Evolutionary conservation across 805 yeast species (phyloP).

Genomic region (Yarrowia sp.): DNA sequence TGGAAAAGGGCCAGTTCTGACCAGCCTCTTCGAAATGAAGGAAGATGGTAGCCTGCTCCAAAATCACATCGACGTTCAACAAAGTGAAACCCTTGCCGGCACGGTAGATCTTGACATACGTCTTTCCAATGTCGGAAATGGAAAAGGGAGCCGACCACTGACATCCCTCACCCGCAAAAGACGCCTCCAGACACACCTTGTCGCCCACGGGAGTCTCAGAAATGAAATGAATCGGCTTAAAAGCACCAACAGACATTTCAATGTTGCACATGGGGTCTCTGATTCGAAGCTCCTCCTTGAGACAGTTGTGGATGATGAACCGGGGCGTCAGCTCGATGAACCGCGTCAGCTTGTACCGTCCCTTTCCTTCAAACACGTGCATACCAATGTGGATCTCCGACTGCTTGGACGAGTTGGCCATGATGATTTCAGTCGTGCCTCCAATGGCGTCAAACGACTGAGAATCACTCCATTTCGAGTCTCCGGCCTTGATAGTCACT

Average conservation of each 20-base stretch:
- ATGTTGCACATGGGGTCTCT: constrained; percentile 48
- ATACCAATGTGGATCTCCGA: constrained; percentile 73
- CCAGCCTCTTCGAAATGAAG: constrained; percentile 69
- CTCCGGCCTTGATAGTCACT: constrained; percentile 61
- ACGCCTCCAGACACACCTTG: constrained; percentile 44
- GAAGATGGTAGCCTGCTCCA: constrained; percentile 81
- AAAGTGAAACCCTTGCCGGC: constrained; percentile 62
- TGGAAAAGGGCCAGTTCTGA: constrained; percentile 82
- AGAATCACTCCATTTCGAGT: constrained; percentile 68
- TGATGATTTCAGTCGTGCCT: constrained; percentile 57
- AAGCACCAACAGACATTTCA: constrained; percentile 32
- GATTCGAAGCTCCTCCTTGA: constrained; percentile 54
- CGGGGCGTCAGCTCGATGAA: constrained; percentile 81
- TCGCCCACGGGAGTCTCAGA: constrained; percentile 56
- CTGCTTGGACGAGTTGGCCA: constrained; percentile 37
- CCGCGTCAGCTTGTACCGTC: constrained; percentile 72
- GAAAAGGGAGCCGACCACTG: constrained; percentile 87
- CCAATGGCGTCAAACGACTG: constrained; percentile 89
- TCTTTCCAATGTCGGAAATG: constrained; percentile 78
- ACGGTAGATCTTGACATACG: constrained; percentile 64
- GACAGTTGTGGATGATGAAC: constrained; percentile 64
- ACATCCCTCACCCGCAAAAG: constrained; percentile 53
- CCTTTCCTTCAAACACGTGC: constrained; percentile 69
- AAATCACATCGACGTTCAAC: constrained; percentile 64
- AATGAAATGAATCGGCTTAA: constrained; percentile 48